These are phyloP conservation scores for Knoxdaviesia capensis DNA, from an alignment of 2,329 filamentous ascomycete genomes.

Conservation along the genomic window DNA sequence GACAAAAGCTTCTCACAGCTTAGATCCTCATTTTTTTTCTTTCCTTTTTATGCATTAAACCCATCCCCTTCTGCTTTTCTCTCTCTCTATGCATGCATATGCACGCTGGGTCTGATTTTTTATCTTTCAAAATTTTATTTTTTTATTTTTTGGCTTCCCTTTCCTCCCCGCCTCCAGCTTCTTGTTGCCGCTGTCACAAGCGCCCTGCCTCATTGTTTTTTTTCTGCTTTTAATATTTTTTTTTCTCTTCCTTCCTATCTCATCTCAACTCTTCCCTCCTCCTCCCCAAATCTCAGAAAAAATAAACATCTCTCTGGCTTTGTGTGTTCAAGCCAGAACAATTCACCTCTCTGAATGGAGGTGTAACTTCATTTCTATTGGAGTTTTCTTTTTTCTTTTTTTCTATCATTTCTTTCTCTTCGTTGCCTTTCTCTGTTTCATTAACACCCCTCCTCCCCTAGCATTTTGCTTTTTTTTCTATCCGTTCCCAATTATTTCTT, in stretches of 20 bases:
- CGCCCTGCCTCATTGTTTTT: conserved; percentile 6
- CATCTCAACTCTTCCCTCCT: not conserved
- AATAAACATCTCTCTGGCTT: not conserved
- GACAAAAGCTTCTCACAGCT: no score
- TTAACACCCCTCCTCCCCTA: not conserved
- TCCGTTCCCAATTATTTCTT: no score
- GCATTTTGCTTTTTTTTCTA: no score
- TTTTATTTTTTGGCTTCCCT: not conserved
- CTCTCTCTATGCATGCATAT: no score
- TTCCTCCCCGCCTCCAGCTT: conserved; percentile 2
- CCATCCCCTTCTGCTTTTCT: no score
- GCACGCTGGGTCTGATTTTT: no score
- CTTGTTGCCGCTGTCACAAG: conserved; percentile 6
- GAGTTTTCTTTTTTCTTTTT: conserved; percentile 4
- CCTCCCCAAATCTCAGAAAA: not conserved
- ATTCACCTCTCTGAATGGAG: no score
- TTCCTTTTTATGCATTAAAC: no score
- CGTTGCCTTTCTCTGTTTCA: not conserved
- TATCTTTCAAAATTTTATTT: not conserved
- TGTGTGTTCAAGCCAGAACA: not conserved
- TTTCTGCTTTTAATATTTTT: conserved; percentile 6
- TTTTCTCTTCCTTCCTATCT: conserved; percentile 6
- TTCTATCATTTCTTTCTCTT: not conserved
- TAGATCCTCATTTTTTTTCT: no score
- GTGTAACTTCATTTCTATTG: conserved; percentile 1